Conservation (phyloP, 2,329 filamentous ascomycete species). For the Calonectria henricotiae region DNA sequence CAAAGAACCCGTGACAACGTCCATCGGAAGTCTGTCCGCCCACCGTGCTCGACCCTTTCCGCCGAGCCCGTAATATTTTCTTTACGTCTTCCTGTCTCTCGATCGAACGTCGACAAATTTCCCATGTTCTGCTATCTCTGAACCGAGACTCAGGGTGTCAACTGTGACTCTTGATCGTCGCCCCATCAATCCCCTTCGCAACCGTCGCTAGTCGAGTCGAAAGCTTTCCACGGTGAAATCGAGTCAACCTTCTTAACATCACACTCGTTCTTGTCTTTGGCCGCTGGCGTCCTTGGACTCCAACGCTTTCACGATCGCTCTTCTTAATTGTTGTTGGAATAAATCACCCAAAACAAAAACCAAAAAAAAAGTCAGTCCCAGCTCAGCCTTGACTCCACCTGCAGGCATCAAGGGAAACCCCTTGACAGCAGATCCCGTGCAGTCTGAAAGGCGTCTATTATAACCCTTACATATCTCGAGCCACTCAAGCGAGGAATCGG, state of each 20-base stretch:
- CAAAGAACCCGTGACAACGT: constrained; percentile 49
- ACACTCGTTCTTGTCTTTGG: constrained; percentile 63
- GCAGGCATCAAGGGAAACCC: constrained; percentile 30
- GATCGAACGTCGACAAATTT: constrained; percentile 47
- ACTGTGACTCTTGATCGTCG: constrained; percentile 54
- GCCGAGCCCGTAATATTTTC: constrained; percentile 53
- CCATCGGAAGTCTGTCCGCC: constrained; percentile 50
- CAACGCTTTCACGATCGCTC: constrained; percentile 58
- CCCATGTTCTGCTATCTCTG: constrained; percentile 57
- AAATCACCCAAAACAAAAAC: constrained; percentile 38
- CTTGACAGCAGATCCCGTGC: not conserved
- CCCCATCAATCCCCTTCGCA: constrained; percentile 43
- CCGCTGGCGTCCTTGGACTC: constrained; percentile 73
- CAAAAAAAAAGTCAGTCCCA: constrained; percentile 50
- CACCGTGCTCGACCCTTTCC: constrained; percentile 44
- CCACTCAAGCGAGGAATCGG: not conserved
- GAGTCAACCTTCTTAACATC: constrained; percentile 60
- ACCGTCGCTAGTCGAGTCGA: constrained; percentile 49
- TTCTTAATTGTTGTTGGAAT: constrained; percentile 50
- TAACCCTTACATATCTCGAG: not conserved
- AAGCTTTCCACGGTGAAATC: constrained; percentile 65
- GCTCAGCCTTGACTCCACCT: constrained; percentile 30
- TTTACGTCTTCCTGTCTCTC: constrained; percentile 43
- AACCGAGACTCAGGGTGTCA: constrained; percentile 55
- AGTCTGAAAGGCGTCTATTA: not conserved